Evolutionary conservation across 768 basidiomycete genomes (phyloP), one percentile per base, ranked within the genome.

Genomic region (Leccinellum albellum): DNA sequence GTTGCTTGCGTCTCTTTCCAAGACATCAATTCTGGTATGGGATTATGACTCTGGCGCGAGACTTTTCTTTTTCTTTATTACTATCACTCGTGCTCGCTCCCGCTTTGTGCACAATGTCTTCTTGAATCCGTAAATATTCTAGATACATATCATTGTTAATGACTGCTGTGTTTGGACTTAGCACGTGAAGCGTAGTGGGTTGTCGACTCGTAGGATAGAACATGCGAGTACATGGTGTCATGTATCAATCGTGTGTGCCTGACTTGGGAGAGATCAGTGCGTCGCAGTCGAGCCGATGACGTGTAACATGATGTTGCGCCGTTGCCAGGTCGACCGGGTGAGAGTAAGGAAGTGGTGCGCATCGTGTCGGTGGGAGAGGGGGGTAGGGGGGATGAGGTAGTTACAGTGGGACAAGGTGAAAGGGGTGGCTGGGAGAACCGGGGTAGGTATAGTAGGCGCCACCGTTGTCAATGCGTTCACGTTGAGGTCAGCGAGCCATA

Each of bases 1-100:
- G 51, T 59, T 48, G 35, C 49, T 53, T 53, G 52, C 49, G 40
- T 49, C 40, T 49, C 31, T 56, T 57, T 31, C 37, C 52, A 17
- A 56, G 8, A 53, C 62, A 48, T 53, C 29, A 17, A 45, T 31
- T 37, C 33, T 49, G 56, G 35, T 29, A 49, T 46, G 42, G 31
- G n/a, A 51, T 24, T 33, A 17, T 53, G 15, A 42, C 32, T 13
- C 3, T 7, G 60, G 21, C 40, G 33, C 35, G 17, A 20, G 3
- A 12, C 46, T 20, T 45, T 24, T 49, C 49, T 3, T 35, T 17
- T 14, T 40, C 15, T 44, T 57, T 50, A 50, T 42, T n/a, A 2
- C 42, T 7, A 10, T 49, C 26, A 32, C n/a, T 32, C 33, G 31
- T 31, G 23, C 46, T 57, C 53, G 21, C 47, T 48, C 55, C 8